Base-by-base conservation (phyloP, 2,329 filamentous ascomycete species). In the Penicillium brasilianum region DNA sequence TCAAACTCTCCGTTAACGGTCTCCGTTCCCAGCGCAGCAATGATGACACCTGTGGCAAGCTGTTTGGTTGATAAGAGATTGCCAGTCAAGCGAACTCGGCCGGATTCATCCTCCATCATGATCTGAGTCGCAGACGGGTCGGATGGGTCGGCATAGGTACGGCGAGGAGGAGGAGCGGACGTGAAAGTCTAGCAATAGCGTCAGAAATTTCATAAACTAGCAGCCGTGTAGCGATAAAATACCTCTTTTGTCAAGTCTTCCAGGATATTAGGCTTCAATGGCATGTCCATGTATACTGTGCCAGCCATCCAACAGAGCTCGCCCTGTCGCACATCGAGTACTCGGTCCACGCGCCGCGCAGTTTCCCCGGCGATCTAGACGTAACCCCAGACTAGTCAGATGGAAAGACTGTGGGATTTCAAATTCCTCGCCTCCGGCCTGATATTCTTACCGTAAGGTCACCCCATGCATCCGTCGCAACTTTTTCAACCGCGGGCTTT, bases 281-380 rank as follows among this genome's bases (percentile, higher is more conserved):
- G 87, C 92, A 99, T 93, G 66, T 98, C 92, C 90, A 98, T 96
- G 76, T 96, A 99, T 34, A 98, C 88, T 0, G 95, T 99, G 16
- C 96, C 95, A 0, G 89, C 85, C 16, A 99, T 90, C 93, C 94
- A 99, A 80, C 94, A 98, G 37, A 98, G 82, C 79, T 97, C 89
- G 65, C 95, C 95, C 80, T 98, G 95, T 62, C 94, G 88, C 55
- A 99, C 95, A 78, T 99, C 94, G 32, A 99, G 85, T 61, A 99
- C 95, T 68, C 95, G 85, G 34, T 97, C 91, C 16, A 96, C 93
- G 66, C 84, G 87, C 68, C 84, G 85, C 11, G 92, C 92, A 59
- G 82, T 82, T 74, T 97, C 92, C 39, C 88, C 91, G 7, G 86
- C 91, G 67, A 98, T 88, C 73, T 90, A 61, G 22, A 59, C 28